phyloP scores from a whole-genome alignment of 106 monocot species.

The Narthecium ossifragum region DNA sequence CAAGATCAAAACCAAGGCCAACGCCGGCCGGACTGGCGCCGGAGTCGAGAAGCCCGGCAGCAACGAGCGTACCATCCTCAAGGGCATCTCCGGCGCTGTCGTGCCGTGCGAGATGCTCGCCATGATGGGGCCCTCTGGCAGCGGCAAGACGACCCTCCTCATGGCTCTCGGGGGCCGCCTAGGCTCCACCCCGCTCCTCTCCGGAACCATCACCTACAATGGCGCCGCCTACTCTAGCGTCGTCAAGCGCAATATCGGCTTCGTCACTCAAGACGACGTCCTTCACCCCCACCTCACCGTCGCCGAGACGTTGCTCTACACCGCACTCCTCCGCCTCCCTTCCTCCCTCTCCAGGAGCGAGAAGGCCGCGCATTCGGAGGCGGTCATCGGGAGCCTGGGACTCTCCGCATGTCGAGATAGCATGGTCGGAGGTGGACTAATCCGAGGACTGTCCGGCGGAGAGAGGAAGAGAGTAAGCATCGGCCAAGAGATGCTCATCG shows the following conservation, averaged over 20 bases:
- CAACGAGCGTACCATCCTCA: slow-evolving; percentile 36
- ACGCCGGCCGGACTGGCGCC: background rate
- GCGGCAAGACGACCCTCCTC: slow-evolving; percentile 75
- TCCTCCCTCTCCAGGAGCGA: slow-evolving; percentile 13
- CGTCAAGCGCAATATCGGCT: slow-evolving; percentile 39
- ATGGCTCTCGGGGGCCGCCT: slow-evolving; percentile 47
- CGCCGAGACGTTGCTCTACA: slow-evolving; percentile 41
- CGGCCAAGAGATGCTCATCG: slow-evolving; percentile 54
- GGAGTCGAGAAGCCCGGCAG: background rate
- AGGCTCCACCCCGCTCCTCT: slow-evolving; percentile 8
- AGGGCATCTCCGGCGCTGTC: slow-evolving; percentile 43
- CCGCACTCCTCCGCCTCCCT: slow-evolving; percentile 49
- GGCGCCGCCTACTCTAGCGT: slow-evolving; percentile 29
- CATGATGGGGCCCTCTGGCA: slow-evolving; percentile 70
- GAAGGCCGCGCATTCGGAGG: slow-evolving; percentile 28
- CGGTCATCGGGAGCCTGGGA: slow-evolving; percentile 30
- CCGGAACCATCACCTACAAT: slow-evolving; percentile 61
- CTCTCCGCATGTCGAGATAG: slow-evolving; percentile 16
- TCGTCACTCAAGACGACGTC: slow-evolving; percentile 64
- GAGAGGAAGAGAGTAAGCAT: slow-evolving; percentile 53
- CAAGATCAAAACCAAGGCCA: slow-evolving; percentile 9
- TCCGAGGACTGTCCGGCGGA: slow-evolving; percentile 50
- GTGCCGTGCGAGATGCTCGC: slow-evolving; percentile 62
- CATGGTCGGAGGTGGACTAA: slow-evolving; percentile 29
- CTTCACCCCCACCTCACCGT: slow-evolving; percentile 69